Evolutionary conservation across 169 alveolate genomes (phyloP).

Genomic region (Cryptosporidium andersoni): DNA sequence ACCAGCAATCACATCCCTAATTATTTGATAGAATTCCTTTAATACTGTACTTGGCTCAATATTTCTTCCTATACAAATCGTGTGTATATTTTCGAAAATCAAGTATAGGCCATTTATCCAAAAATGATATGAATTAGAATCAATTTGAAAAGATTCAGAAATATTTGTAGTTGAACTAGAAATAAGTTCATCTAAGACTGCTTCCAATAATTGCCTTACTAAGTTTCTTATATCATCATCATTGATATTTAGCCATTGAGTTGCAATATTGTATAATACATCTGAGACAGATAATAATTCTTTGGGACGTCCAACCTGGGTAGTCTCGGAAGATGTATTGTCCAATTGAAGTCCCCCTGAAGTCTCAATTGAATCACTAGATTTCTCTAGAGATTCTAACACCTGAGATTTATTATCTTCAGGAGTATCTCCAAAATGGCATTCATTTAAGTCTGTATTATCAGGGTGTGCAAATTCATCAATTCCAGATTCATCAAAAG

Average conservation of each 20-base stretch:
- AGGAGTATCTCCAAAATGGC: background rate
- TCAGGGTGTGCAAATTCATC: background rate
- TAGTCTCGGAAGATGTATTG: background rate
- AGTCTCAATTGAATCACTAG: too few relatives aligned
- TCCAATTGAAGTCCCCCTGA: background rate
- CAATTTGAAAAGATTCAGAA: too few relatives aligned
- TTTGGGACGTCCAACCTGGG: background rate
- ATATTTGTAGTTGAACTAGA: too few relatives aligned
- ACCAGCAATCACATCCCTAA: too few relatives aligned
- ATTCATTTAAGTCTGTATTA: too few relatives aligned
- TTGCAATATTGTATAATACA: slow-evolving; percentile 5
- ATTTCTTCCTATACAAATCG: too few relatives aligned
- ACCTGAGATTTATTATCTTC: background rate
- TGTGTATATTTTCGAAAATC: too few relatives aligned
- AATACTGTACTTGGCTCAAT: too few relatives aligned
- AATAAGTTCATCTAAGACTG: background rate
- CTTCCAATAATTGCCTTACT: slow-evolving; percentile 16
- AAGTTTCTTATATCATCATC: slow-evolving; percentile 1
- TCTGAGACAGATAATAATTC: slow-evolving; percentile 17
- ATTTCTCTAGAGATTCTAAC: background rate
- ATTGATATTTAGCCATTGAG: background rate
- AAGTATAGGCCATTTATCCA: too few relatives aligned
- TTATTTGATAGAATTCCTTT: too few relatives aligned
- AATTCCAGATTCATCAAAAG: background rate
- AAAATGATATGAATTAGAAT: too few relatives aligned